Conservation (phyloP, 2,329 filamentous ascomycete genomes). For the Penicillium sp. region DNA sequence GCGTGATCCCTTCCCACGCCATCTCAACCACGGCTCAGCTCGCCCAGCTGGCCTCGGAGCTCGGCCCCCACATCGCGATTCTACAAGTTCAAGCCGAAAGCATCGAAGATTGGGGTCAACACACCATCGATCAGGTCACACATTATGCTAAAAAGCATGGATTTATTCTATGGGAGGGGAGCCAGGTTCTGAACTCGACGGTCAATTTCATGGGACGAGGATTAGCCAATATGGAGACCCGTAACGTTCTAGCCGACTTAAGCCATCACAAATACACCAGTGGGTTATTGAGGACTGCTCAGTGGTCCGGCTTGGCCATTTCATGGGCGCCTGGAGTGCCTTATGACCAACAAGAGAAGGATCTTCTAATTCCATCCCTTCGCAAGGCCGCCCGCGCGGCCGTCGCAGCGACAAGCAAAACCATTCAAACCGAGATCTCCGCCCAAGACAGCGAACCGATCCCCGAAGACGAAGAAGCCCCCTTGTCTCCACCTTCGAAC, state of each 20-base stretch:
- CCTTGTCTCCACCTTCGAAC: conserved; percentile 6
- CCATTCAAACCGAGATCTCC: conserved; percentile 44
- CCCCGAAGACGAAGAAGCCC: conserved; percentile 13
- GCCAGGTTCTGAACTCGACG: conserved; percentile 39
- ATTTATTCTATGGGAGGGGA: conserved; percentile 45
- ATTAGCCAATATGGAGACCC: conserved; percentile 29
- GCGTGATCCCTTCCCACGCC: conserved; percentile 56
- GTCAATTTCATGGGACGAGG: conserved; percentile 34
- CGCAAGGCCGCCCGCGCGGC: conserved; percentile 44
- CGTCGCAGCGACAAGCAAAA: conserved; percentile 39
- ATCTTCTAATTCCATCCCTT: conserved; percentile 44
- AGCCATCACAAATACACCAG: conserved; percentile 42
- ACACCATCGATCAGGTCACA: conserved; percentile 48
- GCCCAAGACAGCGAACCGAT: conserved; percentile 27
- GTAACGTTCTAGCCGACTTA: conserved; percentile 35
- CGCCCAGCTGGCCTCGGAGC: conserved; percentile 56
- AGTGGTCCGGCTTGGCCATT: conserved; percentile 42
- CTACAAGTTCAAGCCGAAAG: conserved; percentile 65
- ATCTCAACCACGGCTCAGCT: conserved; percentile 59
- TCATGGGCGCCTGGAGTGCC: conserved; percentile 40
- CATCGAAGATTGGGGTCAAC: conserved; percentile 60
- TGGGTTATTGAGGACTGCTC: conserved; percentile 38
- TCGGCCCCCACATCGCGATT: conserved; percentile 62
- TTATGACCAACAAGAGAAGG: conserved; percentile 39
- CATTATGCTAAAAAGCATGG: conserved; percentile 36